Evolutionary conservation across 345 rosid species (phyloP).

Genomic region (Leavenworthia alabamica): DNA sequence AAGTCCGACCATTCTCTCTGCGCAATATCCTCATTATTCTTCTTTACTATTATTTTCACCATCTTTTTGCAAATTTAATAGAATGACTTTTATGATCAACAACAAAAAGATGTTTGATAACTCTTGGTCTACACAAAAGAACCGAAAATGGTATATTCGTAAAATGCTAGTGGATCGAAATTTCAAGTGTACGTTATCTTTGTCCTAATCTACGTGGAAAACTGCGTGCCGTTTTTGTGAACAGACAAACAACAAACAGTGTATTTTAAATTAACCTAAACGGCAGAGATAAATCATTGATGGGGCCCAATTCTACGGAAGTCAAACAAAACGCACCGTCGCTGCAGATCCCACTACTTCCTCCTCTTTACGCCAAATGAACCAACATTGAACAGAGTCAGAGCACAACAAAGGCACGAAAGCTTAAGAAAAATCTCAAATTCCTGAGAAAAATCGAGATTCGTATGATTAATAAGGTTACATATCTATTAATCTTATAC

Average conservation of each 20-base stretch:
- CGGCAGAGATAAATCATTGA: background rate
- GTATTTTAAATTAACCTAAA: background rate
- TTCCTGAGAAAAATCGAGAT: constrained; percentile 4
- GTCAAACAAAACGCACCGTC: constrained; percentile 35
- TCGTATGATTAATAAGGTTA: constrained; percentile 16
- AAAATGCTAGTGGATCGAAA: constrained; percentile 5
- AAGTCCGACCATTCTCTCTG: too few relatives aligned
- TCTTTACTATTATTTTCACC: too few relatives aligned
- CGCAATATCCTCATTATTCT: too few relatives aligned
- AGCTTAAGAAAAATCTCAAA: constrained; percentile 8
- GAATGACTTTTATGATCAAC: too few relatives aligned
- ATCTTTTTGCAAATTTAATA: too few relatives aligned
- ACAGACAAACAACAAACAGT: constrained; percentile 1
- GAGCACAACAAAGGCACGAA: background rate
- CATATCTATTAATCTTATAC: background rate
- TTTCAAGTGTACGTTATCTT: background rate
- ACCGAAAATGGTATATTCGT: constrained; percentile 10
- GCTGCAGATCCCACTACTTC: constrained; percentile 16
- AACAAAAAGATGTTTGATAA: too few relatives aligned
- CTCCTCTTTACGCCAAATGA: background rate
- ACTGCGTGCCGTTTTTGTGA: background rate
- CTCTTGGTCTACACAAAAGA: too few relatives aligned
- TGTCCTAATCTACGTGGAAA: background rate
- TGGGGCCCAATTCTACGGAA: constrained; percentile 15
- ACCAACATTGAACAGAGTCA: constrained; percentile 17